These are phyloP conservation scores for Ogataea ganodermae DNA, from an alignment of 805 yeast genomes.

Conservation along the genomic window DNA sequence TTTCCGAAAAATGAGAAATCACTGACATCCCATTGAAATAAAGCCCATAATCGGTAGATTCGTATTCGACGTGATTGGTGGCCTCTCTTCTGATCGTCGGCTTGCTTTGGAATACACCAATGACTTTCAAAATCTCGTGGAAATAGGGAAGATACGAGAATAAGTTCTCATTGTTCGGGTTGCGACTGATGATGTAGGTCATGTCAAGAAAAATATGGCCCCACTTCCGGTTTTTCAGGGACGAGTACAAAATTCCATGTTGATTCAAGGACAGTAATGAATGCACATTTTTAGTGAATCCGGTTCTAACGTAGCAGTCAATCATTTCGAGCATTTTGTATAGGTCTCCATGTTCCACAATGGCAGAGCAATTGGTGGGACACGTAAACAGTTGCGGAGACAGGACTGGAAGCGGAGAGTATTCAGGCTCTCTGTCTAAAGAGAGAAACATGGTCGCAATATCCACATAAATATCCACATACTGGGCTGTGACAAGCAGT, in stretches of 20 bases:
- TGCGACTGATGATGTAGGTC: slow-evolving; percentile 73
- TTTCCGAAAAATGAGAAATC: slow-evolving; percentile 61
- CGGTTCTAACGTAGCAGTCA: slow-evolving; percentile 60
- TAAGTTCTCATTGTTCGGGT: slow-evolving; percentile 52
- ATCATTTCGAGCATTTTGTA: slow-evolving; percentile 62
- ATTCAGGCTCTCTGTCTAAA: slow-evolving; percentile 86
- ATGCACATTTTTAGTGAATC: slow-evolving; percentile 38
- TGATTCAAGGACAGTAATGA: slow-evolving; percentile 45
- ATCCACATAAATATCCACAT: slow-evolving; percentile 79
- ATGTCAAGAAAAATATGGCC: slow-evolving; percentile 79
- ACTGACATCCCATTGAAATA: slow-evolving; percentile 71
- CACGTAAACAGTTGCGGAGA: slow-evolving; percentile 89
- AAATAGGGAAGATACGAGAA: slow-evolving; percentile 48
- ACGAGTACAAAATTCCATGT: slow-evolving; percentile 37
- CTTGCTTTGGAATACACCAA: slow-evolving; percentile 73
- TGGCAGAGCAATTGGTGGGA: slow-evolving; percentile 72
- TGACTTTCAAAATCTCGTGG: slow-evolving; percentile 62
- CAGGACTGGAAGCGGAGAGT: slow-evolving; percentile 68
- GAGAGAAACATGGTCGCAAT: slow-evolving; percentile 68
- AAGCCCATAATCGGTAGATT: slow-evolving; percentile 77
- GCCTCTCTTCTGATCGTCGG: slow-evolving; percentile 76
- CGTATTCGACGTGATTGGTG: slow-evolving; percentile 85
- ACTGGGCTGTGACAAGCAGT: slow-evolving; percentile 67
- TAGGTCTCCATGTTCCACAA: slow-evolving; percentile 65
- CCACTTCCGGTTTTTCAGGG: slow-evolving; percentile 69